Evolutionary conservation across 805 yeast genomes (phyloP), one percentile per base, ranked within the genome.

Genomic region (Sungouiozyma intestinalis): DNA sequence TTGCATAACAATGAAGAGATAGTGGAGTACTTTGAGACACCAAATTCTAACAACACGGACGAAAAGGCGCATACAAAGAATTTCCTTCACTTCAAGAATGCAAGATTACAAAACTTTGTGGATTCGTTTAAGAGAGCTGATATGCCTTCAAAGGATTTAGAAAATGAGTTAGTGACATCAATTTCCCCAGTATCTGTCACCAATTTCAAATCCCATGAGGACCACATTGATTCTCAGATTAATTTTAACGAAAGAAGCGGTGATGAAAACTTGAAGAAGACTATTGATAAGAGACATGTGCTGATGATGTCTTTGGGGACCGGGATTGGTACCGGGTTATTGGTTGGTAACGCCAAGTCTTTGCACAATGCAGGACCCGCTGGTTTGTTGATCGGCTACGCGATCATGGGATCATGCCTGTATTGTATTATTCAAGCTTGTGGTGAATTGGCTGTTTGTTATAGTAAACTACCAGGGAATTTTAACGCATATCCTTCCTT

Each of bases 241-340:
- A n/a, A 8, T 16, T 3, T n/a, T 32, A 18, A 32, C 36, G 13
- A 32, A 35, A 16, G 36, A 14, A 38, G 29, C 2, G 44, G 42
- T 11, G 42, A 43, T n/a, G 39, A 33, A 2, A 35, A 64, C 41
- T 63, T 71, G 41, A 61, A 60, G 47, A 50, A 52, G 40, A 50
- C 53, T 16, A 57, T 58, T 35, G 54, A 57, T 29, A 57, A 68
- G 5, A 68, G 86, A 54, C 88, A 81, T 60, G 66, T 82, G 53
- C 76, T 79, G 45, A 74, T 83, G 80, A 80, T 82, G 51, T 80
- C 86, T 33, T 71, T 82, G 35, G 85, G 85, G 27, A 82, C 85
- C 29, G 76, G 81, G 50, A 76, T 81, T 40, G 90, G 90, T 49
- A 79, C 86, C 2, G 88, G 90, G 57, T 62, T 81, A 43, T 75